Evolutionary conservation across 352 stramenopile species (phyloP), one percentile per base, ranked within the genome.

Genomic region (Phytopythium mirpurense): DNA sequence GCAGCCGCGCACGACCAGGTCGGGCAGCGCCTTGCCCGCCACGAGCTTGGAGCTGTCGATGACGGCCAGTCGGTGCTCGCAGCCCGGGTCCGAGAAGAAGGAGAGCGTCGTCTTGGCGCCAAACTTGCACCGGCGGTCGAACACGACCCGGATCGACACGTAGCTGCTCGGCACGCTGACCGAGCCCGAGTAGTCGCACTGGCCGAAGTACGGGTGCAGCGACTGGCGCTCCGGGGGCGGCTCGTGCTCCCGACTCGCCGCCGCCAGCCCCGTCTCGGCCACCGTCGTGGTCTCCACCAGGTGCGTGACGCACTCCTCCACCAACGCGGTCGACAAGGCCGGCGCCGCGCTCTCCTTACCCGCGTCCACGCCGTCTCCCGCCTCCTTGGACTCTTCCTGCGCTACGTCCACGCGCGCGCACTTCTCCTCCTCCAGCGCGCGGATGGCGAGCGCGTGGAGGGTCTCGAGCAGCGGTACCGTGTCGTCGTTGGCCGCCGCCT

Each of bases 261-360:
- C 24, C 16, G 23, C 18, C 15, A 54, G 35, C 2, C 48, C 48
- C 2, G 48, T 54, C 24, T 42, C 68, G 27, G 83, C 85, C 38
- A 91, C 77, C 26, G 72, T 67, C 9, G 85, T 93, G 1, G 85
- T 93, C 43, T 87, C 73, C 18, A 91, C 75, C 57, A 95, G 90
- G 49, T 95, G 85, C 46, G 65, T 86, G 26, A 93, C 80, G 46
- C 85, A 95, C 42, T 95, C 85, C 43, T 91, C 78, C 12, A 95
- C 79, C 7, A 95, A 54, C 6, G 93, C 74, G 53, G 70, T 87
- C 4, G 79, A 88, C 11, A 93, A 60, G 8, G 87, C 27, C 2
- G 68, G 0, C 16, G 32, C 7, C 19, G n/a, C 24, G 6, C 23
- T 34, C 36, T 44, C 45, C 1, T 45, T 11, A 11, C 80, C 59